Evolutionary conservation across 768 basidiomycete species (phyloP).

Genomic region (Termitomyces sp.): DNA sequence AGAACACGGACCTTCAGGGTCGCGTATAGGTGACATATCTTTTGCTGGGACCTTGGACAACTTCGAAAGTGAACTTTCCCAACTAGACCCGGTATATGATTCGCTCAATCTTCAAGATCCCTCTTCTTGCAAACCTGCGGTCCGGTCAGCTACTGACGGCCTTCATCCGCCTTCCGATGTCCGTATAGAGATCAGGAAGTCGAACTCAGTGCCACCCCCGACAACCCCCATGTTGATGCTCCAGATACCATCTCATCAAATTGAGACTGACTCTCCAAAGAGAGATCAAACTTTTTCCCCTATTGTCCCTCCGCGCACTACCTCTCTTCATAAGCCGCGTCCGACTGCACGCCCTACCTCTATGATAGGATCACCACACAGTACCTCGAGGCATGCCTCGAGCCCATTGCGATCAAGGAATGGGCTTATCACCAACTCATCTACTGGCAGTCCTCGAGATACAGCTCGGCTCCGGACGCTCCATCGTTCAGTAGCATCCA

Average conservation of each 20-base stretch:
- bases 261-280: constrained; percentile 18
- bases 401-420: constrained; percentile 41
- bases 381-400: constrained; percentile 29
- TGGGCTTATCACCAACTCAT: constrained; percentile 24
- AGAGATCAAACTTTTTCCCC: constrained; percentile 19
- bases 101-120: constrained; percentile 64
- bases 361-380: constrained; percentile 25
- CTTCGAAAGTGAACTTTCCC: constrained; percentile 67
- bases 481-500: constrained; percentile 69
- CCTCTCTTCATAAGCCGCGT: constrained; percentile 39
- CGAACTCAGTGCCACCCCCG: constrained; percentile 7
- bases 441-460: constrained; percentile 23
- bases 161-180: constrained; percentile 18
- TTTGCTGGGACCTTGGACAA: constrained; percentile 64
- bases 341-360: constrained; percentile 19
- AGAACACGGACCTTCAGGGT: constrained; percentile 13
- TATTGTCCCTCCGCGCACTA: constrained; percentile 44
- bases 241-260: constrained; percentile 20
- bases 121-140: constrained; percentile 40
- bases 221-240: constrained; percentile 24
- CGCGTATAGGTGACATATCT: constrained; percentile 31
- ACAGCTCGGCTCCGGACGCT: constrained; percentile 49
- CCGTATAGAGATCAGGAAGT: constrained; percentile 17
- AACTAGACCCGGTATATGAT: constrained; percentile 51
- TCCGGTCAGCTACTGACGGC: constrained; percentile 31